Evolutionary conservation across 805 yeast species (phyloP).

Genomic region (Metschnikowia proteae): DNA sequence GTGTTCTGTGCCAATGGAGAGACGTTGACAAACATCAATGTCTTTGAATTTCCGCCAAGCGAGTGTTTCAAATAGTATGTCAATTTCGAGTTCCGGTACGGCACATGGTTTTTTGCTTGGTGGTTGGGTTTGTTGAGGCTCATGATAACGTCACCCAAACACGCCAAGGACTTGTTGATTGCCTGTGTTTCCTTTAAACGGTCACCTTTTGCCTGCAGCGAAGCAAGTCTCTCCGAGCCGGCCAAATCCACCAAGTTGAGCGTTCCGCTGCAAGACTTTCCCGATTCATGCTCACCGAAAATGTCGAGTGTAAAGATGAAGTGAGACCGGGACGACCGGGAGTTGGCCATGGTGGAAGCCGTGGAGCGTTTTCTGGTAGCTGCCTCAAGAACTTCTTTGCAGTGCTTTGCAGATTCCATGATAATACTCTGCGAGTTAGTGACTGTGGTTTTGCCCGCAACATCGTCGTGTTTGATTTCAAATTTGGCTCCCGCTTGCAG

Average conservation of each 20-base stretch:
- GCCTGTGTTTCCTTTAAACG: slow-evolving; percentile 83
- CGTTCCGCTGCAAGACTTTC: slow-evolving; percentile 38
- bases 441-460: slow-evolving; percentile 50
- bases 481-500: slow-evolving; percentile 34
- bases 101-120: slow-evolving; percentile 46
- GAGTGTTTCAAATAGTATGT: slow-evolving; percentile 84
- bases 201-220: slow-evolving; percentile 76
- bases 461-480: slow-evolving; percentile 70
- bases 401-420: slow-evolving; percentile 47
- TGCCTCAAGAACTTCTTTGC: slow-evolving; percentile 44
- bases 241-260: slow-evolving; percentile 87
- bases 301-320: slow-evolving; percentile 68
- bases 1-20: slow-evolving; percentile 63
- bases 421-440: slow-evolving; percentile 53
- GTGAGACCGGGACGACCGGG: slow-evolving; percentile 88
- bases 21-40: slow-evolving; percentile 88
- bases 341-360: slow-evolving; percentile 78
- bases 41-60: slow-evolving; percentile 79
- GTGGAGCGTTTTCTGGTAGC: slow-evolving; percentile 68
- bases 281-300: slow-evolving; percentile 47
- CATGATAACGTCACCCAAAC: slow-evolving; percentile 85
- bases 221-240: slow-evolving; percentile 81
- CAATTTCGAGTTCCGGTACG: slow-evolving; percentile 67
- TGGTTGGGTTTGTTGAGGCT: slow-evolving; percentile 47
- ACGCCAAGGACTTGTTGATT: slow-evolving; percentile 82